Evolutionary conservation across 495 filamentous ascomycete species (phyloP).

Genomic region (Hypomontagnella monticulosa): DNA sequence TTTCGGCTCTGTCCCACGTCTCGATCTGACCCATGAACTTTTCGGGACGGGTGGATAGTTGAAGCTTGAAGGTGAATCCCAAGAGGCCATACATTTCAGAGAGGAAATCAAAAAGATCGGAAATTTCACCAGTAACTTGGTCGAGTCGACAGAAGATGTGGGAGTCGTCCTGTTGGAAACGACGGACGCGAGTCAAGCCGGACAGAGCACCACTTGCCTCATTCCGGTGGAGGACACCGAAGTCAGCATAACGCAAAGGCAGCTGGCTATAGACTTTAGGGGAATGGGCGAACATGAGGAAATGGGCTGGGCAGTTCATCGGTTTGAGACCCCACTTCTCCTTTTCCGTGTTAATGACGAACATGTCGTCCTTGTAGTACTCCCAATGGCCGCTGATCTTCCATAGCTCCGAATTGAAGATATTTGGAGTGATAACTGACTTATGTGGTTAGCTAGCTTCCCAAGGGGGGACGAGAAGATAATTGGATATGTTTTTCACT

Average conservation of each 20-base stretch:
- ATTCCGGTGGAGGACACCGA: slow-evolving; percentile 93
- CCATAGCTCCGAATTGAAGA: slow-evolving; percentile 92
- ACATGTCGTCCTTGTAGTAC: slow-evolving; percentile 98
- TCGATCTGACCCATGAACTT: slow-evolving; percentile 87
- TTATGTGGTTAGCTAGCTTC: background rate
- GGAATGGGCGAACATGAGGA: slow-evolving; percentile 77
- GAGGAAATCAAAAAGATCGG: slow-evolving; percentile 89
- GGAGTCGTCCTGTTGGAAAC: slow-evolving; percentile 94
- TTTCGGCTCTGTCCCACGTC: slow-evolving; percentile 89
- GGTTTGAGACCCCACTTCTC: slow-evolving; percentile 88
- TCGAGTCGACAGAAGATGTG: slow-evolving; percentile 92
- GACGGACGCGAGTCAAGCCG: slow-evolving; percentile 88
- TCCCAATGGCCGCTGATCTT: slow-evolving; percentile 94
- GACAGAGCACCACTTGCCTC: slow-evolving; percentile 92
- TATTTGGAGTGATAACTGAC: slow-evolving; percentile 87
- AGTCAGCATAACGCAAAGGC: slow-evolving; percentile 90
- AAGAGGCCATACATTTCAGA: slow-evolving; percentile 84
- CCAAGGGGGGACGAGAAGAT: background rate
- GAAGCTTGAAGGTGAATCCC: slow-evolving; percentile 95
- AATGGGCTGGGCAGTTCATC: slow-evolving; percentile 97
- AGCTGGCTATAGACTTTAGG: slow-evolving; percentile 88
- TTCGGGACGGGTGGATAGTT: slow-evolving; percentile 93
- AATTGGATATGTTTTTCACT: background rate
- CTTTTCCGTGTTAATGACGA: slow-evolving; percentile 90
- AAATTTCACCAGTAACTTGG: slow-evolving; percentile 82